Evolutionary conservation across 441 rosid species (phyloP).

Genomic region (Corymbia citriodora): DNA sequence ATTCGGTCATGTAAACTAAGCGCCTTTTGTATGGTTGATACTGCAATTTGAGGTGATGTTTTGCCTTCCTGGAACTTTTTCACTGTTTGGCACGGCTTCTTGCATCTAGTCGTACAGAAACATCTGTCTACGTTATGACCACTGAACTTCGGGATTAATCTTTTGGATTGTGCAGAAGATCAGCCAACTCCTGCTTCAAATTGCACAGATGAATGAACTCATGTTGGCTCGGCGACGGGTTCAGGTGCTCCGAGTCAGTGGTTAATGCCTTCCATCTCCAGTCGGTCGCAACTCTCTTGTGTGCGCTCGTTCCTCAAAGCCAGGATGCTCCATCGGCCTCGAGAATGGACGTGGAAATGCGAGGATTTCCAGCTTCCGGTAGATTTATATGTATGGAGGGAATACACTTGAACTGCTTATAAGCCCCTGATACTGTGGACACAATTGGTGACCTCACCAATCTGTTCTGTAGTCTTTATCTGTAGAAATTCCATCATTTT

Average conservation of each 20-base stretch:
- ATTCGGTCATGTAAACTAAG: neutral
- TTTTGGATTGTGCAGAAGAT: constrained; percentile 37
- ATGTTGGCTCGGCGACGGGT: constrained; percentile 38
- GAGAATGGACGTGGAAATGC: neutral
- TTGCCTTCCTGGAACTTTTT: neutral
- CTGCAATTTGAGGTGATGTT: neutral
- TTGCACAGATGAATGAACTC: constrained; percentile 41
- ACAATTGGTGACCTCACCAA: neutral
- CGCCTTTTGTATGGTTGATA: neutral
- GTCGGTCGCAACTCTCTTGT: neutral
- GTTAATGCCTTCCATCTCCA: neutral
- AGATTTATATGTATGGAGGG: neutral
- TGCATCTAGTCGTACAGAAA: neutral
- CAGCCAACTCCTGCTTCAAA: constrained; percentile 40
- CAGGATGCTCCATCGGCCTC: neutral
- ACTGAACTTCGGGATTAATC: neutral
- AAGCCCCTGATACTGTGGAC: neutral
- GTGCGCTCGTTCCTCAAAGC: neutral
- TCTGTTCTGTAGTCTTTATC: neutral
- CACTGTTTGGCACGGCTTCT: neutral
- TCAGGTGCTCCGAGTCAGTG: constrained; percentile 41
- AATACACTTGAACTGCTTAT: neutral
- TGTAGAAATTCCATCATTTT: neutral
- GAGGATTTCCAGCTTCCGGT: neutral
- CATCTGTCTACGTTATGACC: neutral